These are phyloP conservation scores for Acrasis kona DNA, from an alignment of 78 protist genomes.

Conservation along the genomic window DNA sequence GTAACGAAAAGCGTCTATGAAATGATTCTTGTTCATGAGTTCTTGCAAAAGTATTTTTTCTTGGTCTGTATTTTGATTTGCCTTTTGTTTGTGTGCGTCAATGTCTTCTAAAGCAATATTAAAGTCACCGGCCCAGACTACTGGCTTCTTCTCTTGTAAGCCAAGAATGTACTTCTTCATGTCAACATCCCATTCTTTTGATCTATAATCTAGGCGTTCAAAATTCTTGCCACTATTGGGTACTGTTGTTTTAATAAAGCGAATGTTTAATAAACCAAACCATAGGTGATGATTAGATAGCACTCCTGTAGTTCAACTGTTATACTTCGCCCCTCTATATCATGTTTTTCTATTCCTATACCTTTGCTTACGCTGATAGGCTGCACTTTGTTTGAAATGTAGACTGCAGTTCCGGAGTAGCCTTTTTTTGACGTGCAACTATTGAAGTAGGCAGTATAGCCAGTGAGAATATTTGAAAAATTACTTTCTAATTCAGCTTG, in stretches of 20 bases:
- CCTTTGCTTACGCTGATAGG: too few relatives aligned
- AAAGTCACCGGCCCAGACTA: conserved; percentile 7
- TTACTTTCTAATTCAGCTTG: not conserved
- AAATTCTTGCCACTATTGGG: conserved; percentile 5
- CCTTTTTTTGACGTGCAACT: not conserved
- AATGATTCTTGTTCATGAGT: not conserved
- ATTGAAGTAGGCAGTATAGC: not conserved
- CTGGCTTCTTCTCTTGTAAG: not conserved
- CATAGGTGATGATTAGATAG: not conserved
- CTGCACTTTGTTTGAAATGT: not conserved
- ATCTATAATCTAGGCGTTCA: conserved; percentile 7
- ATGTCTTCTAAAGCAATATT: not conserved
- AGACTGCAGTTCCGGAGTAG: conserved; percentile 4
- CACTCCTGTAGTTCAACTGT: not conserved
- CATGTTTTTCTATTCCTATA: not conserved
- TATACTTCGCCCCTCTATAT: not conserved
- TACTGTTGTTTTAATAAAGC: too few relatives aligned
- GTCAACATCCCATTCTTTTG: conserved; percentile 4
- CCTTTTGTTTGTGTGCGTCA: conserved; percentile 1
- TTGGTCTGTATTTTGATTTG: conserved; percentile 12
- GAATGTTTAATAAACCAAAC: too few relatives aligned
- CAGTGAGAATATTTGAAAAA: not conserved
- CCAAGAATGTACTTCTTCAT: not conserved
- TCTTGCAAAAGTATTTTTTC: not conserved
- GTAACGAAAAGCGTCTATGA: conserved; percentile 13